Evolutionary conservation across 116 monocot species (phyloP).

Genomic region (Dioscorea cayenensis): DNA sequence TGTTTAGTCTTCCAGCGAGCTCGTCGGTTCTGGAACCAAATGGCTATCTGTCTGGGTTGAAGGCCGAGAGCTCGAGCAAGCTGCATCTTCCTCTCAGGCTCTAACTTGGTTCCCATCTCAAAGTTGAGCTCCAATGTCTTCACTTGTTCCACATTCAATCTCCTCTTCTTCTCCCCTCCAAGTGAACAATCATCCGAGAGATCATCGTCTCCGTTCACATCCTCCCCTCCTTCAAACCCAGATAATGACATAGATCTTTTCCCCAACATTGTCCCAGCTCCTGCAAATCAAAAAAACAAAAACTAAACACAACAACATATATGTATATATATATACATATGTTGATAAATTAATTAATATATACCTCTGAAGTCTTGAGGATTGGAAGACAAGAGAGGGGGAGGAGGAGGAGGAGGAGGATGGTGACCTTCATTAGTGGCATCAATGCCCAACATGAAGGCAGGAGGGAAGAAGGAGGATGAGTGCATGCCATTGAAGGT

Average conservation of each 20-base stretch:
- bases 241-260: background rate
- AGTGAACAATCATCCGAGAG: conserved; percentile 6
- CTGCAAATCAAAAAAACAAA: background rate
- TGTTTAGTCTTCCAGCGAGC: conserved; percentile 12
- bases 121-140: conserved; percentile 4
- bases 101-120: conserved; percentile 6
- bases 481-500: conserved; percentile 16
- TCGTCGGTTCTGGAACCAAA: conserved; percentile 11
- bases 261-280: background rate
- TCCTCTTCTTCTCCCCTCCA: conserved; percentile 12
- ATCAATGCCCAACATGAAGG: conserved; percentile 17
- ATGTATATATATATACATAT: too few species aligned
- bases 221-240: background rate
- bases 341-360: too few species aligned
- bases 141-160: conserved; percentile 10
- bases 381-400: conserved; percentile 3
- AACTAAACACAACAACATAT: background rate
- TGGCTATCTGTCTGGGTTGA: conserved; percentile 12
- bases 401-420: background rate
- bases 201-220: background rate
- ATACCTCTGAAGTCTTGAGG: conserved; percentile 25
- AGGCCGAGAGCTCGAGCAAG: conserved; percentile 8
- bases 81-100: conserved; percentile 13
- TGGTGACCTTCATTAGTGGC: conserved; percentile 1
- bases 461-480: conserved; percentile 27